Conservation (phyloP, 345 rosid species). For the Hibiscus tridactylites region DNA sequence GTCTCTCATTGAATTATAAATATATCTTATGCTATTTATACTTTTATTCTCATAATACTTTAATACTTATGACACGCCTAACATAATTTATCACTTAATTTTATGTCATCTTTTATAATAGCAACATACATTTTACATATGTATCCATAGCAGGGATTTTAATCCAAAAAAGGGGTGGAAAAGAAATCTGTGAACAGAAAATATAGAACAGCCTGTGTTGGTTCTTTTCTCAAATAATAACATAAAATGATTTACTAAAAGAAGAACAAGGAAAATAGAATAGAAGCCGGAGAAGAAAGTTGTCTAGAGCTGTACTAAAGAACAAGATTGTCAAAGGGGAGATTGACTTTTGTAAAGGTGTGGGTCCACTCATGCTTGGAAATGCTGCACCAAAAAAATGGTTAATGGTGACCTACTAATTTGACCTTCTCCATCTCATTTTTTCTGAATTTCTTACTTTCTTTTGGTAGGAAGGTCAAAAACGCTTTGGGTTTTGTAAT, state of each 20-base stretch:
- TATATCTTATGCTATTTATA: too few relatives aligned
- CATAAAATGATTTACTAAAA: neutral
- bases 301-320: slow-evolving; percentile 20
- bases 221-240: neutral
- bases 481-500: neutral
- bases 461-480: neutral
- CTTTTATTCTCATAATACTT: too few relatives aligned
- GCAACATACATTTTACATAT: too few relatives aligned
- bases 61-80: too few relatives aligned
- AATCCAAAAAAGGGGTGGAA: neutral
- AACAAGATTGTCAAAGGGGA: slow-evolving; percentile 13
- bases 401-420: slow-evolving; percentile 15
- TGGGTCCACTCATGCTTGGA: slow-evolving; percentile 20
- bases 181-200: neutral
- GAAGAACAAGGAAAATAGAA: slow-evolving; percentile 13
- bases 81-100: too few relatives aligned
- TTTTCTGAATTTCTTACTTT: neutral
- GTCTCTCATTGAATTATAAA: too few relatives aligned
- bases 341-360: slow-evolving; percentile 12
- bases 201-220: neutral
- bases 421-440: slow-evolving; percentile 15
- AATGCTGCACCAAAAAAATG: slow-evolving; percentile 4
- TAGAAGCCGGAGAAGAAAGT: slow-evolving; percentile 23
- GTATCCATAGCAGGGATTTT: too few relatives aligned
- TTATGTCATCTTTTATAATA: too few relatives aligned